These are phyloP conservation scores for Handroanthus guayacan DNA, from an alignment of 257 asterid genomes.

Conservation along the genomic window DNA sequence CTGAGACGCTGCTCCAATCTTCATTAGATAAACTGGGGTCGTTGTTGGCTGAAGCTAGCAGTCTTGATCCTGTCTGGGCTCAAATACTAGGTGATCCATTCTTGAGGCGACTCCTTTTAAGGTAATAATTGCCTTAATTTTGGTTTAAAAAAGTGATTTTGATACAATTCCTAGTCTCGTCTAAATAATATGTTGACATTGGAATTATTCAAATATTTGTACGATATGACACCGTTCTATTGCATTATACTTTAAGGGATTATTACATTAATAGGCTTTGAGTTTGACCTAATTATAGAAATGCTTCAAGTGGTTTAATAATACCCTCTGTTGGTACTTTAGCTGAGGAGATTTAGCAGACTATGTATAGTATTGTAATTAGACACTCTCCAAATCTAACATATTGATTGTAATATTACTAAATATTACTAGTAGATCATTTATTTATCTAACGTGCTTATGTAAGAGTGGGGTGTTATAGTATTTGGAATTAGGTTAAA, in stretches of 20 bases:
- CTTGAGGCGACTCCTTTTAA: constrained; percentile 84
- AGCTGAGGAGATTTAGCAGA: too few relatives aligned
- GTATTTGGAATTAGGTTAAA: too few relatives aligned
- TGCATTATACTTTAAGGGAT: background rate
- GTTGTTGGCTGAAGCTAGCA: constrained; percentile 58
- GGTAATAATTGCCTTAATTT: constrained; percentile 54
- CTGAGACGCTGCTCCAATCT: constrained; percentile 81
- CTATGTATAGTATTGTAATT: too few relatives aligned
- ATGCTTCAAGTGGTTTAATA: too few relatives aligned
- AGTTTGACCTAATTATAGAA: too few relatives aligned
- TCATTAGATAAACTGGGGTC: constrained; percentile 73
- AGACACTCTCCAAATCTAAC: too few relatives aligned
- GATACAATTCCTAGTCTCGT: background rate
- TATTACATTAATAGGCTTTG: too few relatives aligned
- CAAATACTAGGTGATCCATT: constrained; percentile 81
- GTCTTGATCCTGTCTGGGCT: constrained; percentile 86
- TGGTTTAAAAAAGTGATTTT: constrained; percentile 4
- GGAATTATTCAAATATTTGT: constrained; percentile 6
- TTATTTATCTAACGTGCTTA: too few relatives aligned
- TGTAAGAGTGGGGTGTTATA: too few relatives aligned
- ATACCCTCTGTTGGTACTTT: too few relatives aligned
- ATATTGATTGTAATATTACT: too few relatives aligned
- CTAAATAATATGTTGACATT: constrained; percentile 4
- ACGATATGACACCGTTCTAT: constrained; percentile 15
- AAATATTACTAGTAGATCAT: too few relatives aligned